These are phyloP conservation scores for Coniochaeta prunicola DNA, from an alignment of 2,329 filamentous ascomycete genomes.

Conservation along the genomic window DNA sequence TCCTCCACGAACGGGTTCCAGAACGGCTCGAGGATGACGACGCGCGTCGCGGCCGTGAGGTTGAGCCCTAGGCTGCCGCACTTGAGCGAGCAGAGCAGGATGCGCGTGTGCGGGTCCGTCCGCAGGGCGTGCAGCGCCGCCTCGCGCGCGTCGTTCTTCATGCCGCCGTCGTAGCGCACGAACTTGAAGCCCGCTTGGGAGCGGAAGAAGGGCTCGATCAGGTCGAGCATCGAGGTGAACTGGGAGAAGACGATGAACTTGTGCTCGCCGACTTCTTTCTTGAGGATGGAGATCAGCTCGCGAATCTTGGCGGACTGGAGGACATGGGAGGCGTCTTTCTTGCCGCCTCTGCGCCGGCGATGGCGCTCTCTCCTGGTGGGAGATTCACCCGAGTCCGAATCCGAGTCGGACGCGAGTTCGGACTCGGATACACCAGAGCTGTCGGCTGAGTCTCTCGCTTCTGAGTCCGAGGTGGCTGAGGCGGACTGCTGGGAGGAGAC, in stretches of 20 bases:
- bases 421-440: constrained; percentile 31
- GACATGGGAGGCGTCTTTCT: constrained; percentile 40
- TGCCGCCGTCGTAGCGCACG: constrained; percentile 88
- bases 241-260: constrained; percentile 99
- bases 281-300: constrained; percentile 73
- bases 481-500: constrained; percentile 14
- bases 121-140: constrained; percentile 73
- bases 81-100: constrained; percentile 88
- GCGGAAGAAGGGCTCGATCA: constrained; percentile 85
- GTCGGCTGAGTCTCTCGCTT: constrained; percentile 19
- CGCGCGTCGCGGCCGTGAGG: constrained; percentile 84
- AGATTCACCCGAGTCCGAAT: constrained; percentile 11
- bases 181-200: constrained; percentile 63
- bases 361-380: constrained; percentile 18
- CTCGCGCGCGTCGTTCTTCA: constrained; percentile 90
- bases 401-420: constrained; percentile 29
- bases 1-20: constrained; percentile 99
- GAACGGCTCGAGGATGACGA: constrained; percentile 94
- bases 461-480: constrained; percentile 25
- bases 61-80: constrained; percentile 92
- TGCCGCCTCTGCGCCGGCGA: constrained; percentile 23
- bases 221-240: constrained; percentile 96
- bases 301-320: constrained; percentile 85
- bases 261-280: constrained; percentile 69
- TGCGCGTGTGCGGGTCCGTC: constrained; percentile 65